Evolutionary conservation across 208 protist genomes (phyloP), one percentile per base, ranked within the genome.

Genomic region (Endotrypanum monterogeii): DNA sequence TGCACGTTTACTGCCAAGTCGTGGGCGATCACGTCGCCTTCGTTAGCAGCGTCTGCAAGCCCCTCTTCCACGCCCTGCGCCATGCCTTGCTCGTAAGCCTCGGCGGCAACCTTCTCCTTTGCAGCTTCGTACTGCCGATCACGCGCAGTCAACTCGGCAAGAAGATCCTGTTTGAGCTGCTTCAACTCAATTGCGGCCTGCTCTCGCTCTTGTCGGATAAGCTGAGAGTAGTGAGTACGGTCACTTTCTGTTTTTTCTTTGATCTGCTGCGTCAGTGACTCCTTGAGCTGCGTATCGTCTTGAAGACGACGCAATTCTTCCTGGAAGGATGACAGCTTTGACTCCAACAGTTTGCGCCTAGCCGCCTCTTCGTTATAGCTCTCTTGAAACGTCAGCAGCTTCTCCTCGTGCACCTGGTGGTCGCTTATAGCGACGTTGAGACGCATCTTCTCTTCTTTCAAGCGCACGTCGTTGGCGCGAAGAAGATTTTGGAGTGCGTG

Each of bases 181-280:
- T 83, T 74, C 63, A 94, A 63, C 69, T 94, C 90, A 32, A 65
- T 71, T 23, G 84, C 30, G 14, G 86, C 82, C 56, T 93, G 85
- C 41, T 78, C 76, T 20, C 88, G 57, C 67, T 94, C 90, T 48
- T 92, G 85, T 62, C 93, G 86, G 54, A 94, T 67, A 65, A 94
- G 69, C 52, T 87, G 79, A 5, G 70, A 79, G 74, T 90, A 94
- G 71, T 93, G 83, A 25, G 82, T 48, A 9, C 78, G 79, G 73
- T 94, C 90, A 65, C 69, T 84, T 46, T 94, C 84, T 66, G 89
- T 89, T 77, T 93, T 93, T 61, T 76, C 75, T 41, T 71, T 66
- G 25, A 73, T 76, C 37, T 91, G 82, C 65, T 90, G 84, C 50
- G 87, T 83, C 68, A 85, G 82, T 46, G 77, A 74, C 62, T 91